Percentiles rank a stretch among this genome's conserved stretches.
Conservation (phyloP, 2,329 filamentous ascomycete genomes). For the Neodidymelliopsis sp. region DNA sequence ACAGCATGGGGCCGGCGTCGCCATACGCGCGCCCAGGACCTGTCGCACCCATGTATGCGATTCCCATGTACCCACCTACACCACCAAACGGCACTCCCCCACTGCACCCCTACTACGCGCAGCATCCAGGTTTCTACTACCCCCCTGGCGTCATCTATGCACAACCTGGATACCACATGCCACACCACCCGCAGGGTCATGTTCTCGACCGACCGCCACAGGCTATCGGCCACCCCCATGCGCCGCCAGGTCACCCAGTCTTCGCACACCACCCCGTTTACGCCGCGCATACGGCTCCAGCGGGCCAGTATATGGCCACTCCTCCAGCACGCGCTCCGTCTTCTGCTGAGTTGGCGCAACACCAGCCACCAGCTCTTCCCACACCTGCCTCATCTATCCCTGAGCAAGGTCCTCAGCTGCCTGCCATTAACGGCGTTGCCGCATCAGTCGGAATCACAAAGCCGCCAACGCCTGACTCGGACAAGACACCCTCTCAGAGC, state of each 20-base stretch:
- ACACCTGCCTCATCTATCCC: constrained; percentile 30
- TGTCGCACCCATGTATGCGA: constrained; percentile 51
- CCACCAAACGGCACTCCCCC: constrained; percentile 53
- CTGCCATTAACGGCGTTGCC: constrained; percentile 42
- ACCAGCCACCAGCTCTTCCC: constrained; percentile 50
- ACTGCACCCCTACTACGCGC: constrained; percentile 49
- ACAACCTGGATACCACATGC: constrained; percentile 42
- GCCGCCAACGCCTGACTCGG: constrained; percentile 41
- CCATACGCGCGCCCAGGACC: constrained; percentile 54
- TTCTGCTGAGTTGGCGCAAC: constrained; percentile 48
- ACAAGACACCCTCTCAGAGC: constrained; percentile 55
- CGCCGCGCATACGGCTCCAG: constrained; percentile 39
- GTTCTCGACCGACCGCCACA: constrained; percentile 49
- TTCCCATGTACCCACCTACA: constrained; percentile 52
- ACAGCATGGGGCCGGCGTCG: constrained; percentile 63
- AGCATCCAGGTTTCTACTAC: constrained; percentile 43
- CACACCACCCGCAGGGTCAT: constrained; percentile 30
- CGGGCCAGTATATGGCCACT: constrained; percentile 46
- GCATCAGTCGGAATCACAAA: constrained; percentile 33
- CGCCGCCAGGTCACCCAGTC: constrained; percentile 40
- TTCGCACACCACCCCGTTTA: constrained; percentile 39
- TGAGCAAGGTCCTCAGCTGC: constrained; percentile 47
- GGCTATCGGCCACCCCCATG: constrained; percentile 50
- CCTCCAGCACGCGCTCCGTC: constrained; percentile 52
- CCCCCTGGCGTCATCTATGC: constrained; percentile 41